phyloP scores from a whole-genome alignment of 78 protist genomes.

The Reticulomyxa filosa region DNA sequence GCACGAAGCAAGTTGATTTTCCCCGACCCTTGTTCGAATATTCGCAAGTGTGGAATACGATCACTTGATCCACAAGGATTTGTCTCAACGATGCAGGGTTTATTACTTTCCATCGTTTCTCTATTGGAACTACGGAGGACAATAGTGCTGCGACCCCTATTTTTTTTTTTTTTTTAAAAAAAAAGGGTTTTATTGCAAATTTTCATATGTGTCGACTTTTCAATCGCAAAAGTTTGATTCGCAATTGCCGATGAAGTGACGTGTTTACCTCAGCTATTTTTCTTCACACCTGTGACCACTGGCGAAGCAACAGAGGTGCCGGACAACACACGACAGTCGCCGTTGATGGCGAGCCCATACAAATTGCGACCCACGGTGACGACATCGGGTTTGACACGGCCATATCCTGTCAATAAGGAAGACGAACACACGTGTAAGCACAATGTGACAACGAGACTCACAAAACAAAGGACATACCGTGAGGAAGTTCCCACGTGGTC shows the following conservation, averaged over 20 bases:
- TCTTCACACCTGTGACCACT: constrained; percentile 71
- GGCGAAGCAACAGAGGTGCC: constrained; percentile 85
- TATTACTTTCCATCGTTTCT: too few species aligned
- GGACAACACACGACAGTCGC: constrained; percentile 37
- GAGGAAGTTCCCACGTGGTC: constrained; percentile 14
- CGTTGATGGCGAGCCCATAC: not conserved
- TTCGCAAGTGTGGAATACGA: not conserved
- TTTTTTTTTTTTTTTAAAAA: too few species aligned
- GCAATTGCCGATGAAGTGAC: too few species aligned
- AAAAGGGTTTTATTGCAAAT: too few species aligned
- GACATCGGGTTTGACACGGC: constrained; percentile 67
- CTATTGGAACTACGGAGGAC: not conserved
- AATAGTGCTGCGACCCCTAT: too few species aligned
- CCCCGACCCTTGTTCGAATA: constrained; percentile 35
- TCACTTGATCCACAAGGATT: not conserved
- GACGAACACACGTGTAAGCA: too few species aligned
- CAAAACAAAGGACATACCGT: too few species aligned
- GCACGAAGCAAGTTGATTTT: constrained; percentile 1
- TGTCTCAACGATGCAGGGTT: constrained; percentile 22
- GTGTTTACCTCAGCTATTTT: too few species aligned
- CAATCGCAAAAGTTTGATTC: too few species aligned
- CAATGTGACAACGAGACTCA: too few species aligned
- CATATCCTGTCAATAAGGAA: too few species aligned
- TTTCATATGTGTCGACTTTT: too few species aligned
- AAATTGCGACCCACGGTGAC: not conserved